phyloP scores from a whole-genome alignment of 805 yeast genomes.

The Ogataea populi-albae region DNA sequence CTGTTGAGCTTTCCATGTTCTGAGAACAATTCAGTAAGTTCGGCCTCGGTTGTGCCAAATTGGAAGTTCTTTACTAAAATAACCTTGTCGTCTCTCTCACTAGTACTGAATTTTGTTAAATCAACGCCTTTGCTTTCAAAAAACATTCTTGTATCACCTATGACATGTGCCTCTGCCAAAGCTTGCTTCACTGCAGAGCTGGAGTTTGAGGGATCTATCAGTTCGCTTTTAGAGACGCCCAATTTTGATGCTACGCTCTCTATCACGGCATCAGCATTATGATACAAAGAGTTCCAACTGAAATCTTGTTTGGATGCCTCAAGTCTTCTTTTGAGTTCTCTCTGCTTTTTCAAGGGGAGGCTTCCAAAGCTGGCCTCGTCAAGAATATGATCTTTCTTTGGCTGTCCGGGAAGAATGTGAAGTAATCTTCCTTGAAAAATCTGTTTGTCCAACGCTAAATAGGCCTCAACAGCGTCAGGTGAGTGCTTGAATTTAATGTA shows the following conservation, averaged over 20 bases:
- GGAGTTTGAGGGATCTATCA: conserved; percentile 83
- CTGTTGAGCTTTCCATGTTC: conserved; percentile 78
- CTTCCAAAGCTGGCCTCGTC: conserved; percentile 91
- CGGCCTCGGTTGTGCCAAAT: conserved; percentile 76
- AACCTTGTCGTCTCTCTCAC: conserved; percentile 74
- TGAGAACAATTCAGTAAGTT: conserved; percentile 76
- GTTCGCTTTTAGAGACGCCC: conserved; percentile 78
- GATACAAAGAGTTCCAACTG: conserved; percentile 90
- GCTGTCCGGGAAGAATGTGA: conserved; percentile 84
- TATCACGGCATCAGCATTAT: conserved; percentile 89
- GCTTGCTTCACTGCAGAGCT: conserved; percentile 95
- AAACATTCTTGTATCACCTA: conserved; percentile 84
- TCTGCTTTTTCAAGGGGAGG: conserved; percentile 88
- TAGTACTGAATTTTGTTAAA: conserved; percentile 62
- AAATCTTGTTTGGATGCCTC: conserved; percentile 85
- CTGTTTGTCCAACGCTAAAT: conserved; percentile 70
- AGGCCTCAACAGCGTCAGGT: conserved; percentile 76
- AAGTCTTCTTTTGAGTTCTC: conserved; percentile 76
- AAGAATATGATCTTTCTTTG: conserved; percentile 74
- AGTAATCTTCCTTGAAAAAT: conserved; percentile 91
- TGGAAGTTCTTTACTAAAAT: conserved; percentile 90
- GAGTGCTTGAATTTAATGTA: conserved; percentile 70
- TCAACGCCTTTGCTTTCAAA: conserved; percentile 87
- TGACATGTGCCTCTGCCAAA: conserved; percentile 92
- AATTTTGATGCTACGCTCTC: conserved; percentile 82